These are phyloP conservation scores for Aphanomyces euteiches DNA, from an alignment of 352 stramenopile genomes.

Conservation along the genomic window DNA sequence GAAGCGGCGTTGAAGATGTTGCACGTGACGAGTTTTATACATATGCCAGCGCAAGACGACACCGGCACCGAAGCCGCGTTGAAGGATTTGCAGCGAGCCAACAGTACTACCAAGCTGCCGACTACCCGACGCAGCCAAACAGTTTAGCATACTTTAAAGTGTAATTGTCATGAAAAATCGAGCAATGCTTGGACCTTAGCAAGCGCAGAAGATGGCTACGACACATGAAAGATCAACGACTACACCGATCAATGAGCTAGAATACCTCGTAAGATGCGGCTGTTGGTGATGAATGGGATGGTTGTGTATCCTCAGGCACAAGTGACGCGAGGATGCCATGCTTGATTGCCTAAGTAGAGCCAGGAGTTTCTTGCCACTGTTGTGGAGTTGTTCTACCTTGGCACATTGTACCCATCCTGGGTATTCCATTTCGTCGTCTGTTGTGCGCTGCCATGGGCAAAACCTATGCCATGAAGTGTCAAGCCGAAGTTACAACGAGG, in stretches of 20 bases:
- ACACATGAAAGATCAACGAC: not conserved
- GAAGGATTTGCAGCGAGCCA: slow-evolving; percentile 14
- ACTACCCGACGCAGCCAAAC: not conserved
- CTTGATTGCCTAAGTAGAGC: no score
- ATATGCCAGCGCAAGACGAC: not conserved
- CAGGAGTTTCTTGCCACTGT: no score
- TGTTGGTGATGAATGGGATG: no score
- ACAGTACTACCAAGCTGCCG: slow-evolving; percentile 14
- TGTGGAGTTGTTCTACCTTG: not conserved
- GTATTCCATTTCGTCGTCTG: not conserved
- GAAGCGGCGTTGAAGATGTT: not conserved
- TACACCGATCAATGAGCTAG: not conserved
- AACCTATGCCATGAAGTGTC: slow-evolving; percentile 16
- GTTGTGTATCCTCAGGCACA: no score
- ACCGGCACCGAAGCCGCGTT: not conserved
- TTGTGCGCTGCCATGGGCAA: slow-evolving; percentile 22
- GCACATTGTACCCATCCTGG: slow-evolving; percentile 26
- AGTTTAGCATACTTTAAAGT: slow-evolving; percentile 4
- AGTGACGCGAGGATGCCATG: no score
- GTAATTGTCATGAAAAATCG: slow-evolving; percentile 20
- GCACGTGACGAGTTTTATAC: slow-evolving; percentile 8
- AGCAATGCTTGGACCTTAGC: slow-evolving; percentile 16
- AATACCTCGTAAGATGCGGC: no score
- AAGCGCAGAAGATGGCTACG: slow-evolving; percentile 2
- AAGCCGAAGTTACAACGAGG: not conserved